Evolutionary conservation across 352 stramenopile species (phyloP), one percentile per base, ranked within the genome.

Genomic region (Phytopythium boreale): DNA sequence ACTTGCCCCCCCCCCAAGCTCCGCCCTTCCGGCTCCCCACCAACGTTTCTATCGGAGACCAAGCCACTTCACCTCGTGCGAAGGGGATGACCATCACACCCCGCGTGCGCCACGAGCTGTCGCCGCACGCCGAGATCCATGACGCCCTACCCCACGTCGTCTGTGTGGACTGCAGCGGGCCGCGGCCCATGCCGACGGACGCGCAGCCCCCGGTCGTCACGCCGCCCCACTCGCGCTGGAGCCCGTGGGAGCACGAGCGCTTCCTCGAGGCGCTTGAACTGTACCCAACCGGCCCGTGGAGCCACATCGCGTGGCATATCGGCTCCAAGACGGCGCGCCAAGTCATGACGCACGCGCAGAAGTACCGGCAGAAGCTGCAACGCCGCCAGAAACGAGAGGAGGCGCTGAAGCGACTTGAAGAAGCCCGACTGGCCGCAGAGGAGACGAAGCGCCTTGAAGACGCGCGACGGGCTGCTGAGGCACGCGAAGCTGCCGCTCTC

Each of bases 231-330:
- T 17, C 52, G 31, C 52, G 52, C 29, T 73, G 67, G 67, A 73
- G 61, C 17, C 22, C 12, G 14, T 59, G 64, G n/a, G 76, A 85
- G 60, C 76, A 82, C 60, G 72, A 69, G 29, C 68, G 68, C 26
- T 85, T 82, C 65, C 72, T 82, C 36, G 68, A 80, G n/a, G 76
- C 69, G n/a, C 65, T 81, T 20, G 63, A 72, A 55, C 34, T 72
- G 34, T 77, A 72, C 41, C 76, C 76, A 36, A 70, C 63, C 0
- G 76, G 76, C 4, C 76, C 74, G 50, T 85, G 76, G 76, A 80
- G 79, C 50, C 53, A 58, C 17, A 69, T 79, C 26, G 71, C 71
- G 1, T 31, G 47, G 14, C 58, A 75, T n/a, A 52, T 79, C 9
- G 56, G 68, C 36, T 73, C 51, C 8, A 66, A 62, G 34, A 74